Base-by-base conservation (phyloP, 805 yeast genomes). In the Candida methanosorbosa region DNA sequence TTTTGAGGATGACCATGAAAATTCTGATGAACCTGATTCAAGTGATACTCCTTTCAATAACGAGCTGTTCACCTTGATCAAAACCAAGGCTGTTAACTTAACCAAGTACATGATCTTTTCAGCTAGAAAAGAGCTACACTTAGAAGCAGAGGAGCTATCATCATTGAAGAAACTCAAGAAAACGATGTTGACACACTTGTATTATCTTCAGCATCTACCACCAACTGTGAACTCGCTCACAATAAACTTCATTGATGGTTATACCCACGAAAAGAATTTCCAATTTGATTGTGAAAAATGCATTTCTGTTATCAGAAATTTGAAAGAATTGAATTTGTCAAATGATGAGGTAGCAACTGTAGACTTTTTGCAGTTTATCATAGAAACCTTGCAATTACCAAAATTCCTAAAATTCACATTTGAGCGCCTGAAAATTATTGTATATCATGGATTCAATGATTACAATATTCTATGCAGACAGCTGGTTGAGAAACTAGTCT, bases 381-480 rank as follows among this genome's bases (percentile, higher is more conserved):
- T 51, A 4, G 49, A 52, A 12, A 28, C 34, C 2, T 33, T 39
- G 28, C 29, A 29, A n/a, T 38, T 38, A 2, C n/a, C 29, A 18
- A 5, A n/a, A n/a, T n/a, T n/a, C n/a, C n/a, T n/a, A 9, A 20
- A 18, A 4, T 30, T 56, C 1, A 38, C 49, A 1, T 39, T 72
- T 14, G 48, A 43, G 15, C 44, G 56, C 3, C 44, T 73, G 23
- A 61, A 60, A 27, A 46, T 74, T 27, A 58, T 64, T 26, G 66
- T 65, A 38, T 62, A 66, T 27, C 78, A 73, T 44, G 71, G 69
- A 1, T 52, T 61, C 20, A 61, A 57, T 28, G 66, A 66, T 38
- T 61, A 62, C 41, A 64, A 61, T 40, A 43, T 59, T 4, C 46
- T 50, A 2, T 44, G 59, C 21, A 42, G 64, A 28, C 50, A 57